Evolutionary conservation across 1,284 basidiomycete species (phyloP), one percentile per base, ranked within the genome.

Genomic region (Ceratobasidium papillatum): DNA sequence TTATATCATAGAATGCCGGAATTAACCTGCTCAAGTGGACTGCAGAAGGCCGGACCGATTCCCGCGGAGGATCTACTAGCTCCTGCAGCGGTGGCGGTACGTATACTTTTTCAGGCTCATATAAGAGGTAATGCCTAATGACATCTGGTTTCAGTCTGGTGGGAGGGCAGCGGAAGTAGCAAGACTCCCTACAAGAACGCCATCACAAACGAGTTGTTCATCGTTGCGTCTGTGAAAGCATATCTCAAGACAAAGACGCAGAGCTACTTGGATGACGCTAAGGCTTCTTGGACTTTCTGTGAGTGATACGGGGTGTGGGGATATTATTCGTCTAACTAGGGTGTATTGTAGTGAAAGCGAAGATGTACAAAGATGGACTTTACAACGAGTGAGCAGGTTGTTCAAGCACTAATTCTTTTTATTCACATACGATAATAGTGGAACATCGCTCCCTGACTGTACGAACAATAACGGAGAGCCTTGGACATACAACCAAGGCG

Each of bases 171-270:
- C 27, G 63, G 45, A 32, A 65, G 38, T 14, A 83, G 82, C 8
- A 86, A 82, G 25, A 85, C 86, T 77, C 85, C 82, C 0, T 88
- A 88, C 82, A 88, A 88, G 80, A 88, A 88, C 74, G 86, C 87
- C 5, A 85, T 88, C 74, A 88, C 87, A 25, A 88, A 88, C 76
- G 83, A 88, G 74, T 81, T 88, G 9, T 88, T 87, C 81, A 81
- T 88, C 25, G 80, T 84, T 51, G 82, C 84, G 12, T 88, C 87
- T 0, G 86, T 87, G 3, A 75, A 80, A 47, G 86, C 84, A 12
- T 87, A 85, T 78, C 76, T 84, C 54, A 81, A 85, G 66, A 83
- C 80, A 49, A 71, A 79, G 0, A 82, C 83, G 32, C 77, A 81
- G 32, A 79, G 80, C 0, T 86, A 86, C 77, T 82, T 87, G 32